A percentile compares a stretch with the other conserved stretches of the same genome.
Conservation (phyloP, 1,284 basidiomycete species). For the Melampsora americana region DNA sequence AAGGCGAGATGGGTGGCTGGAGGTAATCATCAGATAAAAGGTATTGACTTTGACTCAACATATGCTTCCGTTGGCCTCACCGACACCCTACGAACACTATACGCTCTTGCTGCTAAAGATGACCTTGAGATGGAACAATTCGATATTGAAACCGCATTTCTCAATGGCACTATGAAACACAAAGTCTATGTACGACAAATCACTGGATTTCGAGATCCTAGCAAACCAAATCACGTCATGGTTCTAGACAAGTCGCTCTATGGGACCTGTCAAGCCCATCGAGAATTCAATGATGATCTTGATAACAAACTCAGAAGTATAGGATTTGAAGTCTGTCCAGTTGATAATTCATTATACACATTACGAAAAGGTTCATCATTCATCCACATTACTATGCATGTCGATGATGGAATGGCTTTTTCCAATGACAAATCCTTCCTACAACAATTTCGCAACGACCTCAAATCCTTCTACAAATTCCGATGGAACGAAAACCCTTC, state of each 20-base stretch:
- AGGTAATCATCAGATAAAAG: too few relatives aligned
- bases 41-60: too few relatives aligned
- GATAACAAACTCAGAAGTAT: not conserved
- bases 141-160: too few relatives aligned
- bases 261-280: too few relatives aligned
- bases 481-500: slow-evolving; percentile 13
- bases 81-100: too few relatives aligned
- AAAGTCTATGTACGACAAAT: not conserved
- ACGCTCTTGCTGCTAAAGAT: too few relatives aligned
- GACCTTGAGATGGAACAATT: too few relatives aligned
- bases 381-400: slow-evolving; percentile 8
- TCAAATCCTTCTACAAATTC: not conserved
- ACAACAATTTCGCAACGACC: not conserved
- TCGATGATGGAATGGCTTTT: slow-evolving; percentile 5
- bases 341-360: not conserved
- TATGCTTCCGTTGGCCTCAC: too few relatives aligned
- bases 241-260: too few relatives aligned
- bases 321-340: not conserved
- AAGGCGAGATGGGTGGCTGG: too few relatives aligned
- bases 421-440: not conserved
- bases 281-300: slow-evolving; percentile 10
- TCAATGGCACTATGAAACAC: not conserved
- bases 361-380: not conserved
- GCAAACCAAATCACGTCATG: not conserved
- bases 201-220: slow-evolving; percentile 5